phyloP scores from a whole-genome alignment of 1,284 basidiomycete species.

The Agroathelia rolfsii region DNA sequence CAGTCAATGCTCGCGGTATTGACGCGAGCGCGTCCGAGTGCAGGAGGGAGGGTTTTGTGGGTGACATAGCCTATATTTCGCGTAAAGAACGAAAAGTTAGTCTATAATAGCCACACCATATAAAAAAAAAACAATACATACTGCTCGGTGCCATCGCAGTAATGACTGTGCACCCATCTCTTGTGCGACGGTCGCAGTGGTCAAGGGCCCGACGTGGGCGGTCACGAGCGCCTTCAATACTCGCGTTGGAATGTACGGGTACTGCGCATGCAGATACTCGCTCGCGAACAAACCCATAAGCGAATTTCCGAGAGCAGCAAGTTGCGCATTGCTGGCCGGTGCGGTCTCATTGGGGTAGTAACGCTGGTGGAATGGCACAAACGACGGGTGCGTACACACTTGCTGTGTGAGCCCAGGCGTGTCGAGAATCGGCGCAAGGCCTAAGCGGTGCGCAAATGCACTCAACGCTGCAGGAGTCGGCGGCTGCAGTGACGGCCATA shows the following conservation, averaged over 20 bases:
- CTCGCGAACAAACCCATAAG: conserved; percentile 86
- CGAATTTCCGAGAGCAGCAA: conserved; percentile 79
- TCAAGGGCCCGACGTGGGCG: conserved; percentile 80
- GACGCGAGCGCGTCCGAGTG: conserved; percentile 69
- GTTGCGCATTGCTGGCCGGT: conserved; percentile 67
- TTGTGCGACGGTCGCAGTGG: conserved; percentile 75
- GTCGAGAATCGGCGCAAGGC: conserved; percentile 44
- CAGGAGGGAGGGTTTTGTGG: conserved; percentile 39
- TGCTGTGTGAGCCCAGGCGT: conserved; percentile 50
- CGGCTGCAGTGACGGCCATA: conserved; percentile 66
- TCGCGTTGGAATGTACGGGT: conserved; percentile 86
- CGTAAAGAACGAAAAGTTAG: conserved; percentile 12
- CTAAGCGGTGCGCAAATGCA: conserved; percentile 69
- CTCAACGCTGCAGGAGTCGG: conserved; percentile 62
- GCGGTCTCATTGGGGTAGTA: conserved; percentile 41
- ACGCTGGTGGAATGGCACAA: conserved; percentile 43
- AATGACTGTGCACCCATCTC: conserved; percentile 70
- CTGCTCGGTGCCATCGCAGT: conserved; percentile 61
- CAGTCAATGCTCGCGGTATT: conserved; percentile 66
- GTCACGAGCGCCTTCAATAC: conserved; percentile 87
- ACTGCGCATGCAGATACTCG: conserved; percentile 77
- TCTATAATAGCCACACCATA: conserved; percentile 2
- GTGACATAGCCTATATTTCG: conserved; percentile 36
- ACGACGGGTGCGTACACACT: conserved; percentile 78
- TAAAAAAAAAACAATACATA: conserved; percentile 23